A percentile compares a stretch with the other conserved stretches of the same genome.
Conservation (phyloP, 73 alveolate species). For the Paramecium tetraurelia region DNA sequence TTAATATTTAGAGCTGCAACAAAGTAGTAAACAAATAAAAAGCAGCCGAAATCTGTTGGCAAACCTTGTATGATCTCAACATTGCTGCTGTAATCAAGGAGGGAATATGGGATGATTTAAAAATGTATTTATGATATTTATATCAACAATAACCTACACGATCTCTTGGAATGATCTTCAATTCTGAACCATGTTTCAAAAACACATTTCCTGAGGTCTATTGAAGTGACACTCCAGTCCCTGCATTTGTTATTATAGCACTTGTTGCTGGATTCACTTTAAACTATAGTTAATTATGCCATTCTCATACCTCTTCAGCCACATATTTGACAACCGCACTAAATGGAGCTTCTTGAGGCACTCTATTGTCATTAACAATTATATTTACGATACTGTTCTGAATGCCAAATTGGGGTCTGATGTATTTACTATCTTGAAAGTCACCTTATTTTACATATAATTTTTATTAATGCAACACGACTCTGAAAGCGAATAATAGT, state of each 20-base stretch:
- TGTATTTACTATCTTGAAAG: constrained; percentile 86
- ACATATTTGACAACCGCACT: constrained; percentile 90
- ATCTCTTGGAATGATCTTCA: constrained; percentile 94
- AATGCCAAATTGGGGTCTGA: constrained; percentile 90
- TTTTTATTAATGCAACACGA: neutral
- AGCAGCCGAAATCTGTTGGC: neutral
- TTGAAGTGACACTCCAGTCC: constrained; percentile 92
- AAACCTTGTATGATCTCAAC: neutral
- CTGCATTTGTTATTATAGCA: constrained; percentile 89
- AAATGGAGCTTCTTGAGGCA: constrained; percentile 95
- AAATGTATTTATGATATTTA: neutral
- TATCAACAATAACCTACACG: constrained; percentile 82
- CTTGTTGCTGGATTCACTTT: constrained; percentile 92
- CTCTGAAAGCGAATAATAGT: neutral
- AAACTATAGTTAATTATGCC: constrained; percentile 51
- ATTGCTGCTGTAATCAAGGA: neutral
- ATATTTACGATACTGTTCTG: constrained; percentile 59
- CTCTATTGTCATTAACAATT: constrained; percentile 52
- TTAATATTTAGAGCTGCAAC: neutral
- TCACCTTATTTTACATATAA: constrained; percentile 64
- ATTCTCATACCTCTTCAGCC: constrained; percentile 76
- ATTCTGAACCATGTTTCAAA: constrained; percentile 93
- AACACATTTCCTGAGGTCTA: constrained; percentile 92
- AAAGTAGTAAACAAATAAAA: neutral
- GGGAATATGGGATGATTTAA: neutral